Conservation (phyloP, 257 asterid genomes). For the Salvia hispanica region DNA sequence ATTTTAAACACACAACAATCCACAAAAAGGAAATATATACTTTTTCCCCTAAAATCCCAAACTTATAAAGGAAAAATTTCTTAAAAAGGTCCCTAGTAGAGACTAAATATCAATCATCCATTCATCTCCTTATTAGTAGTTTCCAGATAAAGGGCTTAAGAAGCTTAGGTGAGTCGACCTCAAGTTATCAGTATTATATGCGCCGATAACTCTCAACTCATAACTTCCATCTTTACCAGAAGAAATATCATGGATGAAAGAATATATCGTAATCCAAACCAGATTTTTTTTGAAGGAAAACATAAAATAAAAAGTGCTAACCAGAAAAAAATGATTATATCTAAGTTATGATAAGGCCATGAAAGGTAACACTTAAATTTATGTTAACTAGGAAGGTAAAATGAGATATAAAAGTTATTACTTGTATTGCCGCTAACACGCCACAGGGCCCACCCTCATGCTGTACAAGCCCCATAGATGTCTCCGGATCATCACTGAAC, state of each 20-base stretch:
- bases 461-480: conserved; percentile 97
- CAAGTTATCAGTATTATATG: background rate
- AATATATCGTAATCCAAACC: background rate
- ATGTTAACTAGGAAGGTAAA: conserved; percentile 31
- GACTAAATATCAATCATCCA: background rate
- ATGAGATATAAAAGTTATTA: conserved; percentile 42
- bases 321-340: too few relatives aligned
- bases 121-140: background rate
- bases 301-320: too few relatives aligned
- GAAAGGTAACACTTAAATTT: conserved; percentile 11
- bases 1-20: conserved; percentile 5
- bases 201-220: background rate
- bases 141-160: background rate
- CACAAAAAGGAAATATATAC: background rate
- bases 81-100: background rate
- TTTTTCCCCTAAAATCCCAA: background rate
- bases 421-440: conserved; percentile 96
- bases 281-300: too few relatives aligned
- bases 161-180: background rate
- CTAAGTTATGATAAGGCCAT: background rate
- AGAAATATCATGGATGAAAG: background rate
- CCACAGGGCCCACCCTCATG: conserved; percentile 99
- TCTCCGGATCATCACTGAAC: conserved; percentile 89
- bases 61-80: background rate
- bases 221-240: background rate